Evolutionary conservation across 2,329 filamentous ascomycete genomes (phyloP).

Genomic region (Aspergillus ochraceus): DNA sequence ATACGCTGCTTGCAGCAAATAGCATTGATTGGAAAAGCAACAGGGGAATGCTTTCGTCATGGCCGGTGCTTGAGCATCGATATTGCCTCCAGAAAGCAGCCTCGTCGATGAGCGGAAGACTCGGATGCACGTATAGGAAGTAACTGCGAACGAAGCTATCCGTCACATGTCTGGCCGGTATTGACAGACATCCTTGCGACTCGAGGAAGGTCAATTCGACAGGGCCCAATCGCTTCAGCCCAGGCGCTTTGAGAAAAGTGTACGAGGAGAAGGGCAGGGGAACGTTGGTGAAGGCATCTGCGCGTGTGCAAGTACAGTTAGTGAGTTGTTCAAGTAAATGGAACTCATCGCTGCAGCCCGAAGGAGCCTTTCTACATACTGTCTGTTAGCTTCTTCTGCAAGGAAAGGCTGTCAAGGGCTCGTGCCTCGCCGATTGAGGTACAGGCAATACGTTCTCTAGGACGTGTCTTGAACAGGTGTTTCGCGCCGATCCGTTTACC

Average conservation of each 20-base stretch:
- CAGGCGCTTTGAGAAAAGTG: constrained; percentile 3
- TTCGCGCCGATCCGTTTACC: background rate
- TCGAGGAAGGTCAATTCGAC: constrained; percentile 3
- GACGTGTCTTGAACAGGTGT: background rate
- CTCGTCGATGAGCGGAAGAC: constrained; percentile 14
- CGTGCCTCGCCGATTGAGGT: background rate
- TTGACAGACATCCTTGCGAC: constrained; percentile 6
- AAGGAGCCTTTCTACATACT: background rate
- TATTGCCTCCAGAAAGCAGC: constrained; percentile 14
- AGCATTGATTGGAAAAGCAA: constrained; percentile 17
- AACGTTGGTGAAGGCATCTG: background rate
- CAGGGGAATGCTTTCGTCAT: constrained; percentile 1
- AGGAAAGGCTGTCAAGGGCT: background rate
- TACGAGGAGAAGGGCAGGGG: background rate
- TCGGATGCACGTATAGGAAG: constrained; percentile 16
- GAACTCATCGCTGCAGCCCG: no score
- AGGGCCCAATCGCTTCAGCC: background rate
- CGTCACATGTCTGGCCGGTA: constrained; percentile 8
- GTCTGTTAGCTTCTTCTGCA: background rate
- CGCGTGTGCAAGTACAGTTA: background rate
- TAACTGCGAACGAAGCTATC: constrained; percentile 16
- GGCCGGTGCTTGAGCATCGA: background rate
- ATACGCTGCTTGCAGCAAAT: constrained; percentile 11
- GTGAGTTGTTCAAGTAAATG: background rate
- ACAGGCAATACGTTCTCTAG: background rate